Conservation (phyloP, 129 eudicot genomes). For the Flaveria bidentis region DNA sequence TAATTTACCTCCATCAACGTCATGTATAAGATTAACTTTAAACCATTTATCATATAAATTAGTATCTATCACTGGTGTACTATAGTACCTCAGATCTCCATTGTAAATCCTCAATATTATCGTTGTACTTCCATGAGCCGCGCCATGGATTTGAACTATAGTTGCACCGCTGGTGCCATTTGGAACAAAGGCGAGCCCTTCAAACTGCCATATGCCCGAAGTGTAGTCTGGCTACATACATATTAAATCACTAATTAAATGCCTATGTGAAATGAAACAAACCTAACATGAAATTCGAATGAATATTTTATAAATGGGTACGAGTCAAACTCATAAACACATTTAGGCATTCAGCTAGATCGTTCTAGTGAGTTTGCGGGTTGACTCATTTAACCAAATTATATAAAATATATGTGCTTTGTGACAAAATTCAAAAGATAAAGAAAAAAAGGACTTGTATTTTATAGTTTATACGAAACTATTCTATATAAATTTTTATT, state of each 20-base stretch:
- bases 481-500: neutral
- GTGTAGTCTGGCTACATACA: slow-evolving; percentile 45
- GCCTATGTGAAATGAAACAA: neutral
- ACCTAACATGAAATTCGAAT: neutral
- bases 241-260: neutral
- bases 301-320: neutral
- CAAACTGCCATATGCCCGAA: slow-evolving; percentile 51
- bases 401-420: neutral
- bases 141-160: slow-evolving; percentile 49
- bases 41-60: slow-evolving; percentile 46
- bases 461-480: neutral
- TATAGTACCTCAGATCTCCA: slow-evolving; percentile 46
- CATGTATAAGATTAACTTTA: slow-evolving; percentile 40
- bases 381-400: neutral
- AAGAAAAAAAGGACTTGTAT: neutral
- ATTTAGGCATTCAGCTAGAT: neutral
- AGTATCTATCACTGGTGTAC: slow-evolving; percentile 28
- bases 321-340: neutral
- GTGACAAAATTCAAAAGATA: neutral
- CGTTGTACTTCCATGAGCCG: slow-evolving; percentile 36
- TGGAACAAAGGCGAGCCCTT: slow-evolving; percentile 46
- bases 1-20: slow-evolving; percentile 43
- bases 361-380: neutral
- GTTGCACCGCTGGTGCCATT: slow-evolving; percentile 54
- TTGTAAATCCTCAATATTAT: slow-evolving; percentile 40